Evolutionary conservation across 208 protist genomes (phyloP), one percentile per base, ranked within the genome.

Genomic region (Angomonas deanei): DNA sequence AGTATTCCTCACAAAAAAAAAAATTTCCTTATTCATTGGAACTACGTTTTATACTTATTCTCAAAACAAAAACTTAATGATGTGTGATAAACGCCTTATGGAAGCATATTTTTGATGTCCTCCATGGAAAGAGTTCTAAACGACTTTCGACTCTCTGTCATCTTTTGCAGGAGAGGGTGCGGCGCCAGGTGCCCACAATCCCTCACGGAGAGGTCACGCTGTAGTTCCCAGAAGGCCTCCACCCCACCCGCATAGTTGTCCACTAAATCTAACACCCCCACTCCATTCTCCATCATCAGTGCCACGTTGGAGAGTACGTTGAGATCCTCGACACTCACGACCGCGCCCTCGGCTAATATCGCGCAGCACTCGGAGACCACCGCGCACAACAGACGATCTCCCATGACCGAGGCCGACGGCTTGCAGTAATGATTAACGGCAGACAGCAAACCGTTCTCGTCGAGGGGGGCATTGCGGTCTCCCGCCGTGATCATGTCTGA

Each of bases 301-400:
- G 79, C 80, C 24, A 74, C 75, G 28, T 88, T 68, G 3, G 79
- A 82, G 6, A 93, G 55, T 15, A 74, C 24, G 64, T 91, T 86
- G 2, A 84, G 57, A 39, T 90, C 87, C 4, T 52, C 70, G 8
- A 59, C 69, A n/a, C 49, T 64, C 11, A 61, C 70, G 31, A 93
- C 62, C 26, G 68, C 64, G 2, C 74, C 75, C 8, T 67, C 64
- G 19, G 70, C 56, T 0, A 93, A 72, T 38, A 93, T 38, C 33
- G 78, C 79, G 30, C 76, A 88, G 54, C 72, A 74, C 47, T 67
- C 79, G 61, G 88, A 88, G 19, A 88, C 64, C 21, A 91, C 76
- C 17, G 75, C 84, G 3, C 74, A 78, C 13, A 89, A 55, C 31
- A 93, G 80, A 33, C 79, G 72, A 55, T 85, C 73, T 0, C 78